Percentiles rank a stretch among this genome's conserved stretches.
These are phyloP conservation scores for Novakomyces olei DNA, from an alignment of 805 yeast species.

Conservation along the genomic window DNA sequence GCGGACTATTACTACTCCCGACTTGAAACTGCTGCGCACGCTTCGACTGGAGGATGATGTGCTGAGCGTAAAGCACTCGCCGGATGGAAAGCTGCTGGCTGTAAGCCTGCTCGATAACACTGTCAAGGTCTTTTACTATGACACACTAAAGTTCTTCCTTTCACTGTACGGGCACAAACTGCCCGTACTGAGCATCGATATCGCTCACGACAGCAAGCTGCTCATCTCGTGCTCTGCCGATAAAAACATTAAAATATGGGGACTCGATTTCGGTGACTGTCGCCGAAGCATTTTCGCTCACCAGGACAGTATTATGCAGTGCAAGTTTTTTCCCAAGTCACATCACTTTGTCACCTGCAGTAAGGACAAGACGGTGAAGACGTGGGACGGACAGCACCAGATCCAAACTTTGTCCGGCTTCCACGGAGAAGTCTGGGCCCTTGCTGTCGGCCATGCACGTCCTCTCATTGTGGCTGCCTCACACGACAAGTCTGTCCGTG, in stretches of 20 bases:
- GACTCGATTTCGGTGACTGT: conserved; percentile 96
- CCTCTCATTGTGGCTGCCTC: conserved; percentile 56
- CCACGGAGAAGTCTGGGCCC: conserved; percentile 82
- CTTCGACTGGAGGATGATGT: conserved; percentile 75
- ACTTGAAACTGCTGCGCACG: conserved; percentile 51
- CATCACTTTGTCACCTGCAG: conserved; percentile 79
- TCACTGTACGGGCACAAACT: conserved; percentile 89
- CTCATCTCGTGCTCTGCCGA: conserved; percentile 90
- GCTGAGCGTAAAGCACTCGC: conserved; percentile 54
- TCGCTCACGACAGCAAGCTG: conserved; percentile 69
- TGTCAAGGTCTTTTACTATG: conserved; percentile 81
- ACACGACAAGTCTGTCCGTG: conserved; percentile 78
- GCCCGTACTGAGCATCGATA: conserved; percentile 83
- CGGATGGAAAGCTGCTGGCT: conserved; percentile 56
- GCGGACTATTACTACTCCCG: conserved; percentile 29
- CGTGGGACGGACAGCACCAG: conserved; percentile 97
- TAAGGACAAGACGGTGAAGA: conserved; percentile 73
- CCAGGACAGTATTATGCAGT: conserved; percentile 84
- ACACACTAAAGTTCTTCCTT: conserved; percentile 65
- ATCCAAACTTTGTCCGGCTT: conserved; percentile 72
- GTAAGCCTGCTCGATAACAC: conserved; percentile 77
- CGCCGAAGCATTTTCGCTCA: conserved; percentile 93
- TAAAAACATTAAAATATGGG: conserved; percentile 95
- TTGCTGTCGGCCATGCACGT: conserved; percentile 53
- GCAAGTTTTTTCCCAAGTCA: conserved; percentile 58